Base-by-base conservation (phyloP, 176 grass and related monocot genomes). In the Ensete ventricosum region DNA sequence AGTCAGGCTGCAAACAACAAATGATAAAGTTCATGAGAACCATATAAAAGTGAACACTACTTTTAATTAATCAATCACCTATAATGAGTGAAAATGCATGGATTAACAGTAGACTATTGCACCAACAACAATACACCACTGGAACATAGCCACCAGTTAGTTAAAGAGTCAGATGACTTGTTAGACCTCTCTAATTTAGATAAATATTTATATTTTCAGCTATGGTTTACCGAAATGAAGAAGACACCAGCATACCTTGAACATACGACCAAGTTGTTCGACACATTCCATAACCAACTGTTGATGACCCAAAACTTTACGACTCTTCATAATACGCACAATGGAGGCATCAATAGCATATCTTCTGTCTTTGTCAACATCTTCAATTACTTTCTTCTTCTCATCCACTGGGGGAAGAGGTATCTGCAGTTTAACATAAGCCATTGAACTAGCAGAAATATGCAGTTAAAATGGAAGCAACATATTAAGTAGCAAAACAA, bases 311-410 rank as follows among this genome's bases (percentile, higher is more conserved):
- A 97, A 84, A 68, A 93, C 83, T 81, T 96, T 97, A 24, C 90
- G 87, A 25, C 90, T 92, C 63, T 97, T 97, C 93, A 97, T 97
- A 68, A 97, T 93, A 52, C 93, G 90, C 54, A 97, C 93, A 78
- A 97, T 90, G 43, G 93, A 92, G 26, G 93, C 93, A 86, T 97
- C 90, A 13, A 97, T 93, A 22, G 93, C 93, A 54, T 97, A 97
- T 73, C 90, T 90, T 74, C 93, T 84, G 67, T 92, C 93, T 57
- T 92, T 97, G 77, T 92, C 93, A 80, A 97, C 93, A 11, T 97
- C 93, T 86, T 97, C 93, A 52, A 97, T 84, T 59, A 93, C 90
- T 77, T 90, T 96, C 79, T 96, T 96, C 85, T 96, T 97, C 87
- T 97, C 93, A 77, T 97, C 87, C 48, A 97, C 93, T 49, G 93